Evolutionary conservation across 495 filamentous ascomycete genomes (phyloP), one percentile per base, ranked within the genome.

Genomic region (Rhypophila decipiens): DNA sequence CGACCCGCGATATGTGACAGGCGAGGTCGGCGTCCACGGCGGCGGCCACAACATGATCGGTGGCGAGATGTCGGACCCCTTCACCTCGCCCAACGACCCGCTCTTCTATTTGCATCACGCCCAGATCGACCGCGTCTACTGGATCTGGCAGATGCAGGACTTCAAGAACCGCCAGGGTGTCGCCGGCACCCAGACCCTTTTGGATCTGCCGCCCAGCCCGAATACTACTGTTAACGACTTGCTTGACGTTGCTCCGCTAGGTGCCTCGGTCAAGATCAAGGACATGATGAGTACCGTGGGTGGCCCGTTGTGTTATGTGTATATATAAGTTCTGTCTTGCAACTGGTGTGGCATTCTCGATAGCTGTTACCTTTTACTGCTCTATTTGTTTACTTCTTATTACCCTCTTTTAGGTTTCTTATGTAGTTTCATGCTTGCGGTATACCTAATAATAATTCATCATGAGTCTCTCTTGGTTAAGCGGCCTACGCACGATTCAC

Each of bases 101-200:
- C 72, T 68, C 13, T 87, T 87, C 62, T 87, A 66, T 41, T 56
- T 82, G 20, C 83, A 86, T 58, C 84, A 86, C 57, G 72, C 66
- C 18, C 75, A 78, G 74, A 67, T 87, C 40, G 84, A 86, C 59
- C 77, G 79, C n/a, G 40, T 79, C 2, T 87, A 75, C 69, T 83
- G 79, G 75, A 78, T 80, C 20, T 87, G 27, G 27, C 27, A 31
- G 27, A 31, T 84, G 84, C 83, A 87, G 65, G 73, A 86, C 50
- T 56, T 67, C 27, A 31, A 31, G 27, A 31, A 31, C 18, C 65
- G 80, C 42, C 43, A 60, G 69, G 51, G 70, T 63, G 17, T 67
- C 82, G 47, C 67, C 63, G n/a, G 56, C 22, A 59, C 54, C 24
- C 39, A 51, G 29, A 52, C 54, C 0, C 12, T 54, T 15, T 17